These are phyloP conservation scores for Chrysoporthe austroafricana DNA, from an alignment of 2,329 filamentous ascomycete genomes.

Conservation along the genomic window DNA sequence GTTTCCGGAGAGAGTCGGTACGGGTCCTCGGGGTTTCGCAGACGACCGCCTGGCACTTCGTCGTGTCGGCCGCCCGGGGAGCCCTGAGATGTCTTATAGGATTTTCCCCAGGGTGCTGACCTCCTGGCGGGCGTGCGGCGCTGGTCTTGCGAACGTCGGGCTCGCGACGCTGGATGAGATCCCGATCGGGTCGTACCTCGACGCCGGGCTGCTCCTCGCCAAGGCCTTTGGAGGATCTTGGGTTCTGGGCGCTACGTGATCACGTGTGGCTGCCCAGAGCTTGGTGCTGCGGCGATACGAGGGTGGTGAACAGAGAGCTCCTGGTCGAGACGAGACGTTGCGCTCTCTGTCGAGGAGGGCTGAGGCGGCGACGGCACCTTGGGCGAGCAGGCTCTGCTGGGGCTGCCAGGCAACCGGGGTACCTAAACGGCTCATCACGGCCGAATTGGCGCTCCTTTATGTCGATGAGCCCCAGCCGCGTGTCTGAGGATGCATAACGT, in stretches of 20 bases:
- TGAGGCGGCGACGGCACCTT: neutral
- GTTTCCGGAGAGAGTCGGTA: neutral
- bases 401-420: neutral
- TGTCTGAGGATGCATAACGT: too few species aligned
- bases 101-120: neutral
- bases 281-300: neutral
- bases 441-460: too few species aligned
- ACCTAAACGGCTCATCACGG: neutral
- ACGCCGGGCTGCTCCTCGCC: neutral
- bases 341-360: neutral
- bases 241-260: neutral
- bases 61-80: neutral
- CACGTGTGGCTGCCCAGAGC: neutral
- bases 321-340: neutral
- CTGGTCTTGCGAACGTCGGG: neutral
- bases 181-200: neutral
- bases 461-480: too few species aligned
- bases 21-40: slow-evolving; percentile 3
- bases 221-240: neutral
- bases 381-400: neutral
- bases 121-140: neutral
- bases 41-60: neutral
- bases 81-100: neutral
- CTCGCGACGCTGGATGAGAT: neutral
- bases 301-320: neutral